These are phyloP conservation scores for Suillus lakei DNA, from an alignment of 768 basidiomycete species.

Conservation along the genomic window DNA sequence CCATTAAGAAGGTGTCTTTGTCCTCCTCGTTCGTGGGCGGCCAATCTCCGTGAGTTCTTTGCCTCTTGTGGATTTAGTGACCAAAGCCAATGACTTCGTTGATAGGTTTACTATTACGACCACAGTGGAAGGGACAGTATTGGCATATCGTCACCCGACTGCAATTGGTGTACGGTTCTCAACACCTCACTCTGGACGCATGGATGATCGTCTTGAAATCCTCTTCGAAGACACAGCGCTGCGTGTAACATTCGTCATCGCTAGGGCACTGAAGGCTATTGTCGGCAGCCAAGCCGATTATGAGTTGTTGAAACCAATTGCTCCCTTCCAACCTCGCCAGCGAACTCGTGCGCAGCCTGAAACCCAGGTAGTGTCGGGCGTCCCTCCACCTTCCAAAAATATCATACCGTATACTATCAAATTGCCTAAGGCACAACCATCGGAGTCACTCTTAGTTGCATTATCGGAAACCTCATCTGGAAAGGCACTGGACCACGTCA, in stretches of 20 bases:
- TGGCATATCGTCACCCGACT: constrained; percentile 12
- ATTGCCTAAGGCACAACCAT: constrained; percentile 15
- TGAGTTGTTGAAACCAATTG: constrained; percentile 48
- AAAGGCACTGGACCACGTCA: constrained; percentile 23
- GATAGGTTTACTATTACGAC: constrained; percentile 5
- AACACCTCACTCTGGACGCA: constrained; percentile 43
- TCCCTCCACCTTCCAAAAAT: constrained; percentile 20
- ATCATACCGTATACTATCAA: constrained; percentile 17
- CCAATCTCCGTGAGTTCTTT: constrained; percentile 12
- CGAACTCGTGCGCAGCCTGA: constrained; percentile 15
- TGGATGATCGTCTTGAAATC: constrained; percentile 53
- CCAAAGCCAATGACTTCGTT: neutral
- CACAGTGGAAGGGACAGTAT: neutral
- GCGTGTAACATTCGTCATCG: constrained; percentile 48
- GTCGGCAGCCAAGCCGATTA: constrained; percentile 56
- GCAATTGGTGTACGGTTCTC: constrained; percentile 16
- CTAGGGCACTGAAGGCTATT: constrained; percentile 47
- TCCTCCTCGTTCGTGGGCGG: constrained; percentile 3
- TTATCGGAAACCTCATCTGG: constrained; percentile 12
- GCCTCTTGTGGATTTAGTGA: neutral
- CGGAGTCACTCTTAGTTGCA: constrained; percentile 1
- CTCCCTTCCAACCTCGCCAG: constrained; percentile 44
- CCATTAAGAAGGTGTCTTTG: constrained; percentile 17
- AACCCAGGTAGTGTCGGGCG: constrained; percentile 28
- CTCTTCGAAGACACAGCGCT: constrained; percentile 43